These are phyloP conservation scores for Nakazawaea anatomiae DNA, from an alignment of 805 yeast species.

Conservation along the genomic window DNA sequence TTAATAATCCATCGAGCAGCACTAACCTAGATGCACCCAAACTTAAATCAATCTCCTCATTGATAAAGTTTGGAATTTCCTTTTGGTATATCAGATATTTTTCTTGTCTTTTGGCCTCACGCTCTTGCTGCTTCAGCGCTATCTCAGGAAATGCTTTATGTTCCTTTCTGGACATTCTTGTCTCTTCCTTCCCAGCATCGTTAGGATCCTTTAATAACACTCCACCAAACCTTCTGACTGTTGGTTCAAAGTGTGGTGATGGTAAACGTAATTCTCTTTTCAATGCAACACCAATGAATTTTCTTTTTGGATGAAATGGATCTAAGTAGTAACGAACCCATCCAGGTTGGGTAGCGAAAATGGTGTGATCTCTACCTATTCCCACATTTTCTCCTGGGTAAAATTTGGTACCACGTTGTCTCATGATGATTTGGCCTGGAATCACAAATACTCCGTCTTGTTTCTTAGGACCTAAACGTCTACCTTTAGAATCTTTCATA, in stretches of 20 bases:
- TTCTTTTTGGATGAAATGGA: slow-evolving; percentile 93
- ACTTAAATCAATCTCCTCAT: slow-evolving; percentile 19
- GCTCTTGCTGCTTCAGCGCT: slow-evolving; percentile 29
- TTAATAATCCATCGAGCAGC: slow-evolving; percentile 45
- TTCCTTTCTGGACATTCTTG: slow-evolving; percentile 63
- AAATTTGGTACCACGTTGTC: slow-evolving; percentile 93
- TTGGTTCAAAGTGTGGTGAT: slow-evolving; percentile 86
- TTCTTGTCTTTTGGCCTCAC: slow-evolving; percentile 32
- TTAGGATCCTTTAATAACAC: slow-evolving; percentile 42
- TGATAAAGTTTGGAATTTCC: slow-evolving; percentile 23
- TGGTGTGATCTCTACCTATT: slow-evolving; percentile 91
- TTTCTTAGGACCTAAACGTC: slow-evolving; percentile 86
- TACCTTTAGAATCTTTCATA: slow-evolving; percentile 92
- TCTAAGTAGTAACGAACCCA: slow-evolving; percentile 85
- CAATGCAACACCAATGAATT: slow-evolving; percentile 84
- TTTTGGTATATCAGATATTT: slow-evolving; percentile 24
- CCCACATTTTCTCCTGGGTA: slow-evolving; percentile 91
- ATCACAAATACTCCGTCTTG: slow-evolving; percentile 72
- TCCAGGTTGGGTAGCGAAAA: slow-evolving; percentile 89
- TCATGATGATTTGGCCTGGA: slow-evolving; percentile 81
- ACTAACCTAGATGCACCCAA: slow-evolving; percentile 49
- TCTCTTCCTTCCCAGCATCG: slow-evolving; percentile 53
- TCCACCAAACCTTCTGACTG: slow-evolving; percentile 79
- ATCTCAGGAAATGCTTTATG: slow-evolving; percentile 49
- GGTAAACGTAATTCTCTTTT: slow-evolving; percentile 62